These are phyloP conservation scores for Ophioceras dolichostomum DNA, from an alignment of 2,329 filamentous ascomycete species.

Conservation along the genomic window DNA sequence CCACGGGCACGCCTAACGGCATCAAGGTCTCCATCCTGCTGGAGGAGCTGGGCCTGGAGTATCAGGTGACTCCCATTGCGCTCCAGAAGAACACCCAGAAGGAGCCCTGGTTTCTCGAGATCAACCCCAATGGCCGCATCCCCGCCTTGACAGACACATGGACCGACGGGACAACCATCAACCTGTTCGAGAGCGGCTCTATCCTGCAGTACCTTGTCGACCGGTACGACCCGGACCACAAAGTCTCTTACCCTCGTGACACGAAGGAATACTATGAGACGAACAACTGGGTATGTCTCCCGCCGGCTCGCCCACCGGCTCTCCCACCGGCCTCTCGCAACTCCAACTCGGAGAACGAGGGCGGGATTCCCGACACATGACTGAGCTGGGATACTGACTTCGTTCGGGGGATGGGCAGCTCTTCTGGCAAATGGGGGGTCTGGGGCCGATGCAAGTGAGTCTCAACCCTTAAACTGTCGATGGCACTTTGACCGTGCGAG, in stretches of 20 bases:
- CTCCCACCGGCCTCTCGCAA: too few species aligned
- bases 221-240: constrained; percentile 69
- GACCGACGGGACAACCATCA: constrained; percentile 58
- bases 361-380: too few species aligned
- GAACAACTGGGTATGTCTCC: constrained; percentile 55
- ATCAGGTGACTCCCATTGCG: constrained; percentile 62
- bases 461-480: too few species aligned
- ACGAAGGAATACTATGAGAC: constrained; percentile 66
- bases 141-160: constrained; percentile 76
- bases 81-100: constrained; percentile 65
- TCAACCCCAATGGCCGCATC: constrained; percentile 90
- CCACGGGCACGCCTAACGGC: constrained; percentile 73
- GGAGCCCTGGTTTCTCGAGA: constrained; percentile 74
- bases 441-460: constrained; percentile 84
- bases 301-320: too few species aligned
- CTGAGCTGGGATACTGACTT: too few species aligned
- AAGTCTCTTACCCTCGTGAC: constrained; percentile 65
- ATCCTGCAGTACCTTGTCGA: constrained; percentile 79
- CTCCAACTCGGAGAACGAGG: too few species aligned
- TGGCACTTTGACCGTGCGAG: too few species aligned
- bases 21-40: constrained; percentile 81
- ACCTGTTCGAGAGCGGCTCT: constrained; percentile 70
- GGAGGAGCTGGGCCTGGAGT: constrained; percentile 75
- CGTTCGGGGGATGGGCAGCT: too few species aligned
- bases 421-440: constrained; percentile 66